These are phyloP conservation scores for Saturnispora zaruensis DNA, from an alignment of 805 yeast species.

Conservation along the genomic window DNA sequence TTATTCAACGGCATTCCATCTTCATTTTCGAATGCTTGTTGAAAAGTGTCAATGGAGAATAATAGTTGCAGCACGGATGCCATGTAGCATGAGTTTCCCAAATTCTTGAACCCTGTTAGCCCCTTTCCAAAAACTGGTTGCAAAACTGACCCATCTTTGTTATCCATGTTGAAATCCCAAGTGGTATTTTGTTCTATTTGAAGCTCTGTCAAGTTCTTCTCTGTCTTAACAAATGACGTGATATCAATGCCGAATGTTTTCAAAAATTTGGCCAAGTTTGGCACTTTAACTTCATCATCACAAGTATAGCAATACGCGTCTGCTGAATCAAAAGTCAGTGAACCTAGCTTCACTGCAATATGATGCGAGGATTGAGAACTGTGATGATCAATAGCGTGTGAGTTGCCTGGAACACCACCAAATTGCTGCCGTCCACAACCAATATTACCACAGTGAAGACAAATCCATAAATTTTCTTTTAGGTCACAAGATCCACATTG, in stretches of 20 bases:
- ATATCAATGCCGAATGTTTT: slow-evolving; percentile 61
- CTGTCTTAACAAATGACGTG: slow-evolving; percentile 54
- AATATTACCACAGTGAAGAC: slow-evolving; percentile 80
- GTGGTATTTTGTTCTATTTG: slow-evolving; percentile 88
- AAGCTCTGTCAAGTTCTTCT: slow-evolving; percentile 78
- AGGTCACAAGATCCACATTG: slow-evolving; percentile 56
- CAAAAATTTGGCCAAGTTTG: slow-evolving; percentile 41
- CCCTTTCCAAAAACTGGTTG: slow-evolving; percentile 65
- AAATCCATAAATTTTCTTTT: slow-evolving; percentile 80
- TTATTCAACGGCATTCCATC: slow-evolving; percentile 29
- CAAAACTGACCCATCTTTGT: slow-evolving; percentile 57
- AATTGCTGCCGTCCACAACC: slow-evolving; percentile 95
- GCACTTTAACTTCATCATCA: slow-evolving; percentile 81
- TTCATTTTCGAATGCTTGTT: slow-evolving; percentile 31
- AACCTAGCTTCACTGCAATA: slow-evolving; percentile 85
- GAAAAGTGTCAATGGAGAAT: slow-evolving; percentile 37
- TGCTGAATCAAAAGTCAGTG: slow-evolving; percentile 67
- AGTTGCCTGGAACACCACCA: slow-evolving; percentile 89
- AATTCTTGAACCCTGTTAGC: slow-evolving; percentile 75
- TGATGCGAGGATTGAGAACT: slow-evolving; percentile 50
- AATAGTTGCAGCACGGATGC: slow-evolving; percentile 73
- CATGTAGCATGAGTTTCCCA: slow-evolving; percentile 90
- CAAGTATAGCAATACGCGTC: slow-evolving; percentile 87
- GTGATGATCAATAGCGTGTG: slow-evolving; percentile 78
- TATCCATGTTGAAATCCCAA: slow-evolving; percentile 85